phyloP scores from a whole-genome alignment of 2,329 filamentous ascomycete species.

The Pseudogymnoascus sp. region DNA sequence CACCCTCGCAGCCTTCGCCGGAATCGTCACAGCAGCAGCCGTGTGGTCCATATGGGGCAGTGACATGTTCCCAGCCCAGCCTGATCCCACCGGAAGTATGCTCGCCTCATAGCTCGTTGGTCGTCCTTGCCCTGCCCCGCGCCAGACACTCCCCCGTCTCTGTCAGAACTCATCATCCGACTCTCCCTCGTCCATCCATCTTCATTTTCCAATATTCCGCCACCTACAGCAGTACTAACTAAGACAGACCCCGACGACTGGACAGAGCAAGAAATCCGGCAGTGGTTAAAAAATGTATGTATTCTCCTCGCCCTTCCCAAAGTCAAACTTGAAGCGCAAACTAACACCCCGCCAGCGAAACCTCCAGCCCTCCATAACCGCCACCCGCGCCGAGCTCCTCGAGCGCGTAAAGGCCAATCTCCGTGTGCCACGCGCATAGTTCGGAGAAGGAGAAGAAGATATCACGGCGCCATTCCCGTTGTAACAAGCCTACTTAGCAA shows the following conservation, averaged over 20 bases:
- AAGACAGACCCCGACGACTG: constrained; percentile 58
- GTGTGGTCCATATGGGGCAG: constrained; percentile 80
- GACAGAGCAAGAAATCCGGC: constrained; percentile 71
- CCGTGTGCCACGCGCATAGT: constrained; percentile 35
- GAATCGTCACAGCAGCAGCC: constrained; percentile 73
- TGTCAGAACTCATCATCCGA: not conserved
- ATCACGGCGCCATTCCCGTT: not conserved
- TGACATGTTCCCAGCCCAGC: constrained; percentile 70
- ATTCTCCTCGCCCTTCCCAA: constrained; percentile 13
- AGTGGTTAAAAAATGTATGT: constrained; percentile 75
- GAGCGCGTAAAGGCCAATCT: constrained; percentile 66
- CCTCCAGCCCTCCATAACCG: constrained; percentile 52
- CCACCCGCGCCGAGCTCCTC: constrained; percentile 58
- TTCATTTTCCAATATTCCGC: constrained; percentile 5
- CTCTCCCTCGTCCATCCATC: not conserved
- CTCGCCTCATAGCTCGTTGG: constrained; percentile 27
- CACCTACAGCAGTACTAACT: not conserved
- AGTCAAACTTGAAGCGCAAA: not conserved
- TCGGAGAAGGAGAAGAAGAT: not conserved
- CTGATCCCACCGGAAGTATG: constrained; percentile 72
- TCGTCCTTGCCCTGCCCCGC: not conserved
- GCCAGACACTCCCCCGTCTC: not conserved
- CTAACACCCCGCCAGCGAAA: constrained; percentile 45
- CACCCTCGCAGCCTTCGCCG: constrained; percentile 60
- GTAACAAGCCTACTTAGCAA: constrained; percentile 3